A percentile compares a stretch with the other conserved stretches of the same genome.
Evolutionary conservation across 257 asterid species (phyloP).

Genomic region (Knoxia roxburghii): DNA sequence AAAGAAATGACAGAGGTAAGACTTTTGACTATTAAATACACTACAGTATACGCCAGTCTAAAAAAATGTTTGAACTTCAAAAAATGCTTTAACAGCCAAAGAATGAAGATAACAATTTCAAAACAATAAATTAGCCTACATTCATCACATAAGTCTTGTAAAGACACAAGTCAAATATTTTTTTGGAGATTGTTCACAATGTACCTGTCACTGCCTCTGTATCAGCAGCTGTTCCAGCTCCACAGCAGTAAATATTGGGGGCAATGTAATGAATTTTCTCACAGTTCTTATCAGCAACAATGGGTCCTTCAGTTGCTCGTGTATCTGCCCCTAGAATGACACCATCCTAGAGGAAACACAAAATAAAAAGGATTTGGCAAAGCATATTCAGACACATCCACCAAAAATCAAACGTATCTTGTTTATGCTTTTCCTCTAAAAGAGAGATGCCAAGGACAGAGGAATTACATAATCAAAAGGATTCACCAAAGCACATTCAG

Average conservation of each 20-base stretch:
- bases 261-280: slow-evolving; percentile 97
- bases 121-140: too few relatives aligned
- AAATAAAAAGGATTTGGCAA: slow-evolving; percentile 10
- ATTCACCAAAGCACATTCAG: too few relatives aligned
- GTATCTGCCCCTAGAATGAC: slow-evolving; percentile 99
- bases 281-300: slow-evolving; percentile 96
- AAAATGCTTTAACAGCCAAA: background rate
- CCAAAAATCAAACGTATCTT: background rate
- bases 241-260: slow-evolving; percentile 73
- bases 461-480: too few relatives aligned
- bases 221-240: slow-evolving; percentile 96
- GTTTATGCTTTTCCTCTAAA: background rate
- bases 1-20: background rate
- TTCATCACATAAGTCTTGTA: too few relatives aligned
- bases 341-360: slow-evolving; percentile 60
- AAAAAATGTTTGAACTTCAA: too few relatives aligned
- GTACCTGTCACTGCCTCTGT: slow-evolving; percentile 94
- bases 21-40: too few relatives aligned
- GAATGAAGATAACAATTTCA: background rate
- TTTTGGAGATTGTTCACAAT: background rate
- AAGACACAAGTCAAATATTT: too few relatives aligned
- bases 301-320: slow-evolving; percentile 98
- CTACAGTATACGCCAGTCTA: too few relatives aligned
- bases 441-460: too few relatives aligned
- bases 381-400: slow-evolving; percentile 5